A percentile compares a stretch with the other conserved stretches of the same genome.
phyloP scores from a whole-genome alignment of 768 basidiomycete species.

The Russula foetens region DNA sequence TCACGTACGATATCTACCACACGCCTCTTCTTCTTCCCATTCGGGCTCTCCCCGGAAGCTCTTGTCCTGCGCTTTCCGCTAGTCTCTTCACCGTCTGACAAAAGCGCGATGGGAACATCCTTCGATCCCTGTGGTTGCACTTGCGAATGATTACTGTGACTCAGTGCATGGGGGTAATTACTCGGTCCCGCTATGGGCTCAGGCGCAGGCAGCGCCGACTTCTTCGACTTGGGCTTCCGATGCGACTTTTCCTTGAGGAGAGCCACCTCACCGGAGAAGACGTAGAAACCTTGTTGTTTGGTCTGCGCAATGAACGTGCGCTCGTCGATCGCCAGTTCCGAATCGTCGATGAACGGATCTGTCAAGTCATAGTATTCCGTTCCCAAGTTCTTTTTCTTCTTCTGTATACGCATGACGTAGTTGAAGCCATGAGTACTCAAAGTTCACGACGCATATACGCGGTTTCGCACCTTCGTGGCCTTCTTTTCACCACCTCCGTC shows the following conservation, averaged over 20 bases:
- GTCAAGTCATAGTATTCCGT: slow-evolving; percentile 83
- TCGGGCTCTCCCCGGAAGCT: slow-evolving; percentile 6
- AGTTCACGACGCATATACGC: not conserved
- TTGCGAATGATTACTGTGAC: slow-evolving; percentile 4
- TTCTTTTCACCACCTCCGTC: slow-evolving; percentile 29
- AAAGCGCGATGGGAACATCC: slow-evolving; percentile 43
- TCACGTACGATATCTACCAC: slow-evolving; percentile 51
- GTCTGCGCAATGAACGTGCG: slow-evolving; percentile 88
- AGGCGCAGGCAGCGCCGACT: slow-evolving; percentile 14
- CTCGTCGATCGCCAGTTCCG: slow-evolving; percentile 84
- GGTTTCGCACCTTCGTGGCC: slow-evolving; percentile 30
- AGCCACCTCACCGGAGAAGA: slow-evolving; percentile 81
- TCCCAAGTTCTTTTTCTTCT: slow-evolving; percentile 39
- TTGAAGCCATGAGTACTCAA: not conserved
- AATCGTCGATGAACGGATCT: slow-evolving; percentile 98
- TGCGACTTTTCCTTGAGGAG: slow-evolving; percentile 62
- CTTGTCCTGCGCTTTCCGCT: slow-evolving; percentile 10
- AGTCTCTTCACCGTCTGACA: slow-evolving; percentile 33
- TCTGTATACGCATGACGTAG: not conserved
- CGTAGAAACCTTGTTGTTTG: slow-evolving; percentile 89
- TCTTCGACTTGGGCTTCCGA: slow-evolving; percentile 19
- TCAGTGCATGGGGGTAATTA: slow-evolving; percentile 12
- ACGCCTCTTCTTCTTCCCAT: slow-evolving; percentile 61
- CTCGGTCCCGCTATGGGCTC: slow-evolving; percentile 16
- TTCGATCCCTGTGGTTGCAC: slow-evolving; percentile 33